Conservation (phyloP, 2,329 filamentous ascomycete species). For the Cucurbitaria berberidis region DNA sequence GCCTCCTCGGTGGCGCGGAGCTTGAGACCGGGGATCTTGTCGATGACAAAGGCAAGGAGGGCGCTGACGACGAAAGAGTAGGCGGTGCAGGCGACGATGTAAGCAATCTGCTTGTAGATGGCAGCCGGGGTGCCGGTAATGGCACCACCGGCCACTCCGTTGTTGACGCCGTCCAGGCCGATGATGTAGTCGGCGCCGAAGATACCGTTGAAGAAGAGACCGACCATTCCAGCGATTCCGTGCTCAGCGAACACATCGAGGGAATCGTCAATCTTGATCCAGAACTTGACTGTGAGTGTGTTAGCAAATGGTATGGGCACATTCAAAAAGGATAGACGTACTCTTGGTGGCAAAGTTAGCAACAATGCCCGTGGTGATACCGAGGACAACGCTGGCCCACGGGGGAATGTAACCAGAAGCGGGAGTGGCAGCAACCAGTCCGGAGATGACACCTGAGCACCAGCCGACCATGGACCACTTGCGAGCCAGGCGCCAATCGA, state of each 20-base stretch:
- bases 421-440: constrained; percentile 85
- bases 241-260: constrained; percentile 93
- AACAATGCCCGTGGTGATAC: constrained; percentile 67
- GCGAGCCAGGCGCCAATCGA: constrained; percentile 91
- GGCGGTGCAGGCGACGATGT: constrained; percentile 68
- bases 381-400: constrained; percentile 67
- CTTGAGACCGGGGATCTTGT: constrained; percentile 77
- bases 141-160: constrained; percentile 66
- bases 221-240: constrained; percentile 80
- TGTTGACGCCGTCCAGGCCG: constrained; percentile 76
- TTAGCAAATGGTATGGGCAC: constrained; percentile 23
- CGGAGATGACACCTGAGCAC: constrained; percentile 88
- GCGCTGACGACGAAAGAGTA: constrained; percentile 79
- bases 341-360: constrained; percentile 90
- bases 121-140: constrained; percentile 76
- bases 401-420: constrained; percentile 79
- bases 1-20: constrained; percentile 82
- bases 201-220: constrained; percentile 78
- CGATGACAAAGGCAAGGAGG: constrained; percentile 74
- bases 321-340: constrained; percentile 54
- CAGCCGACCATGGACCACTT: constrained; percentile 96
- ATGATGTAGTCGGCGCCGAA: constrained; percentile 79
- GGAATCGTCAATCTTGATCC: constrained; percentile 81
- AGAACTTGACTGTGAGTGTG: constrained; percentile 65
- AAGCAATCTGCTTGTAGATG: constrained; percentile 81